Conservation (phyloP, 2,329 filamentous ascomycete species). For the Fusarium luffae region DNA sequence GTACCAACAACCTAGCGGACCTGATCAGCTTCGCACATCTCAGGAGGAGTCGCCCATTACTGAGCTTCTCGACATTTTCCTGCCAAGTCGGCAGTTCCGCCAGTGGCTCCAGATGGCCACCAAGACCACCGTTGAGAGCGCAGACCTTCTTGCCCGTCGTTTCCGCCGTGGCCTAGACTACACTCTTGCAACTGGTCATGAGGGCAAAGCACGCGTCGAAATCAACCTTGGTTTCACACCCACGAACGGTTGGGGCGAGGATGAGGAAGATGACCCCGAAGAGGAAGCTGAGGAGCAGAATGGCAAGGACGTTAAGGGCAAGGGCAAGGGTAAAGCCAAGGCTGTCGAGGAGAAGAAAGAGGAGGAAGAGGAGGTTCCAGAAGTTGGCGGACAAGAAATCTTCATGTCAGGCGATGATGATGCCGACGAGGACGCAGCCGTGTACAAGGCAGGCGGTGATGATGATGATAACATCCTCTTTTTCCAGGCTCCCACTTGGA, state of each 20-base stretch:
- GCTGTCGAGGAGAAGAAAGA: slow-evolving; percentile 13
- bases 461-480: slow-evolving; percentile 80
- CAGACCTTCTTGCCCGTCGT: slow-evolving; percentile 83
- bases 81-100: slow-evolving; percentile 87
- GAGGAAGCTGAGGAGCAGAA: slow-evolving; percentile 51
- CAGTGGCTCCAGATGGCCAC: slow-evolving; percentile 91
- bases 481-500: slow-evolving; percentile 79
- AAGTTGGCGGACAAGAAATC: slow-evolving; percentile 83
- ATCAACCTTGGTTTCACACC: slow-evolving; percentile 90
- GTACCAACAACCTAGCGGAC: slow-evolving; percentile 72
- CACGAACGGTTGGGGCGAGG: slow-evolving; percentile 83
- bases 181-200: slow-evolving; percentile 88
- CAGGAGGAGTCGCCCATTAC: slow-evolving; percentile 70
- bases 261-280: slow-evolving; percentile 60
- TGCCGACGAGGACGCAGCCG: slow-evolving; percentile 78
- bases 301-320: slow-evolving; percentile 47
- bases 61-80: slow-evolving; percentile 82
- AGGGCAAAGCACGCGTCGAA: slow-evolving; percentile 81
- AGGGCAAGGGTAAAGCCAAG: slow-evolving; percentile 46
- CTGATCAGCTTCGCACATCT: slow-evolving; percentile 50
- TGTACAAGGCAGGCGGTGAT: slow-evolving; percentile 80
- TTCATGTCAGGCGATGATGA: slow-evolving; percentile 94
- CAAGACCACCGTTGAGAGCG: slow-evolving; percentile 75
- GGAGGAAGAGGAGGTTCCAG: slow-evolving; percentile 54
- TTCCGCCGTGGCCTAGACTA: slow-evolving; percentile 92